Conservation (phyloP, 345 rosid species). For the Hevea brasiliensis region DNA sequence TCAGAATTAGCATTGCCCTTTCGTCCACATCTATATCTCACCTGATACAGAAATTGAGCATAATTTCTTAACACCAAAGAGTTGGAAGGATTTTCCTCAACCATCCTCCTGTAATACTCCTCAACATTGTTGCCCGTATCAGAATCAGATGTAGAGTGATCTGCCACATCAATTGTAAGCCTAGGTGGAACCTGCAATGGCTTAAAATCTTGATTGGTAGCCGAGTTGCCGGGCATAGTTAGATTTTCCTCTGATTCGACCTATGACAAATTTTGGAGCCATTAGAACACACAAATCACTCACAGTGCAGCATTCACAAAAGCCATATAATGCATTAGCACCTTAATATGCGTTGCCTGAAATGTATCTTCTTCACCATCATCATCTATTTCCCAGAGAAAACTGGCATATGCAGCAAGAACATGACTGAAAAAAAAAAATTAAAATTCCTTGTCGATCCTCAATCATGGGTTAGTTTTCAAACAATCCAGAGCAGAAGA, state of each 20-base stretch:
- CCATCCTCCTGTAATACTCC: slow-evolving; percentile 32
- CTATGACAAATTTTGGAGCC: slow-evolving; percentile 7
- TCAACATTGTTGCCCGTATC: slow-evolving; percentile 11
- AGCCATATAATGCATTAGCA: slow-evolving; percentile 11
- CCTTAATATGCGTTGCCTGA: slow-evolving; percentile 36
- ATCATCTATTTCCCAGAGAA: slow-evolving; percentile 57
- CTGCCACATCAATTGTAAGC: not conserved
- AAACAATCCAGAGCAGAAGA: no score
- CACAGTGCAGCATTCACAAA: not conserved
- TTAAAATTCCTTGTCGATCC: no score
- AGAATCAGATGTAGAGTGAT: slow-evolving; percentile 4
- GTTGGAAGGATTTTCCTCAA: slow-evolving; percentile 38
- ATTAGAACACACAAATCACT: no score
- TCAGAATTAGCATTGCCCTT: no score
- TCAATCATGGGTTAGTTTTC: no score
- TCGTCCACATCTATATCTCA: slow-evolving; percentile 12
- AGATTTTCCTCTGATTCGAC: slow-evolving; percentile 7
- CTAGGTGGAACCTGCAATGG: slow-evolving; percentile 8
- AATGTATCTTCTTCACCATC: slow-evolving; percentile 26
- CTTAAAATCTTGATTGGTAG: slow-evolving; percentile 5
- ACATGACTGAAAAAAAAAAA: slow-evolving; percentile 42
- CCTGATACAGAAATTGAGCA: slow-evolving; percentile 46
- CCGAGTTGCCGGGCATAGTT: slow-evolving; percentile 1
- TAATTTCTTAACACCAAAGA: slow-evolving; percentile 36
- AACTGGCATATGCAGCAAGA: slow-evolving; percentile 73